Base-by-base conservation (phyloP, 176 grass and related monocot genomes). In the Raddia distichophylla region DNA sequence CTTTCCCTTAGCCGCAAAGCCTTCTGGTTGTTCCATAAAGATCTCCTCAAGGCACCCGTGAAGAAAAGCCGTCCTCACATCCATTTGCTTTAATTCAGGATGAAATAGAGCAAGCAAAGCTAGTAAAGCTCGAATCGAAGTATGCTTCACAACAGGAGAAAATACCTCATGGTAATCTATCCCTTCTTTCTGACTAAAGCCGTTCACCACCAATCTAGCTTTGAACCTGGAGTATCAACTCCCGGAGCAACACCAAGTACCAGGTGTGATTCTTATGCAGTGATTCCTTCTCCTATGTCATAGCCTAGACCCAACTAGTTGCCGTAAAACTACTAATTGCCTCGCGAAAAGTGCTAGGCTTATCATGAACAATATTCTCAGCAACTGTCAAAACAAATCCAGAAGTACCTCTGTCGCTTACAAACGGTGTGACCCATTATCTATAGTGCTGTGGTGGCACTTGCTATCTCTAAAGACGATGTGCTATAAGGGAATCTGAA, bases 171-270 rank as follows among this genome's bases (percentile, higher is more conserved):
- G 8, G 53, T 58, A 44, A 9, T 76, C n/a, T 60, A 47, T 15
- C 6, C 19, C 57, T 58, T 43, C 16, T 51, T 74, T 71, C 22
- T 80, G 14, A 44, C 13, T 72, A 2, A 62, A 78, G 15, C 43
- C 73, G 16, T 86, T 70, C 1, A 3, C 52, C 4, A 78, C 75
- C 19, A 72, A 78, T 62, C 74, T 69, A 59, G 74, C 63, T 49
- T 85, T 78, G 53, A 53, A 74, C 4, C 68, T 18, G 60, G 22
- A 70, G 55, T 51, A 16, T 11, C 71, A 53, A 42, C 17, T 80
- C 2, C 1, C 16, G 16, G 2, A 58, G 27, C 27, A 27, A 27
- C 27, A 27, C 27, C 27, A 27, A 27, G 27, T 27, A 27, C 27
- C 27, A 27, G 27, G 27, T 27, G 27, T 27, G 27, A 27, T 27